Evolutionary conservation across 768 basidiomycete species (phyloP).

Genomic region (Boletus edulis): DNA sequence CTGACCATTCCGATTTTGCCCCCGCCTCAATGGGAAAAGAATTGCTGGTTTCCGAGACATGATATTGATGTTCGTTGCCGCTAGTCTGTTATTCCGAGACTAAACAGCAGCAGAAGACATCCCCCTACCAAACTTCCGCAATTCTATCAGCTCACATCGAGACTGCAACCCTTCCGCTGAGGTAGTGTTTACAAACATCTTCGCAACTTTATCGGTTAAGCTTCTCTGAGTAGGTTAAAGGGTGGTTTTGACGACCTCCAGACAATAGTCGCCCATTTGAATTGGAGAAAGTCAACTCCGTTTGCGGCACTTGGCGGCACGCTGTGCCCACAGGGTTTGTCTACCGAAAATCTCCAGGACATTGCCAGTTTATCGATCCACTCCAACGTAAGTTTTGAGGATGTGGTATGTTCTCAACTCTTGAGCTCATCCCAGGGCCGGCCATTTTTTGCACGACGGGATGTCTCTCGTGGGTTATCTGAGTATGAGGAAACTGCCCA

Average conservation of each 20-base stretch:
- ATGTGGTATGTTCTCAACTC: background rate
- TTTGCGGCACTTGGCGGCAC: constrained; percentile 58
- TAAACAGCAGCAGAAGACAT: constrained; percentile 27
- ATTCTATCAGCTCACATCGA: constrained; percentile 59
- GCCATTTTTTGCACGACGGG: constrained; percentile 40
- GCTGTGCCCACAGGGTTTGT: constrained; percentile 39
- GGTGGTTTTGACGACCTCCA: constrained; percentile 39
- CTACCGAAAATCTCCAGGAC: constrained; percentile 26
- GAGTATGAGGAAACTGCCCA: constrained; percentile 35
- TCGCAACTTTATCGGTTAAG: background rate
- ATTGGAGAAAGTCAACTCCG: constrained; percentile 50
- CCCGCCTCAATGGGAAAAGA: constrained; percentile 41
- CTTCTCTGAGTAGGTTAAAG: constrained; percentile 31
- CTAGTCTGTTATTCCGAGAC: constrained; percentile 4
- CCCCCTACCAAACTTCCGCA: constrained; percentile 52
- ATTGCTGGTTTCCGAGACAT: constrained; percentile 25
- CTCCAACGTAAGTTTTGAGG: constrained; percentile 16
- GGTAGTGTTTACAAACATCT: constrained; percentile 37
- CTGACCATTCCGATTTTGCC: constrained; percentile 50
- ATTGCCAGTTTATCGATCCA: constrained; percentile 43
- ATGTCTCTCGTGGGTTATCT: constrained; percentile 63
- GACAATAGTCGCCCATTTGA: constrained; percentile 46
- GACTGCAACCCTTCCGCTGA: constrained; percentile 54
- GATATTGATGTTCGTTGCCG: constrained; percentile 17
- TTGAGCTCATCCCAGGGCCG: constrained; percentile 12